Conservation (phyloP, 352 stramenopile genomes). For the Globisporangium takayamanum region DNA sequence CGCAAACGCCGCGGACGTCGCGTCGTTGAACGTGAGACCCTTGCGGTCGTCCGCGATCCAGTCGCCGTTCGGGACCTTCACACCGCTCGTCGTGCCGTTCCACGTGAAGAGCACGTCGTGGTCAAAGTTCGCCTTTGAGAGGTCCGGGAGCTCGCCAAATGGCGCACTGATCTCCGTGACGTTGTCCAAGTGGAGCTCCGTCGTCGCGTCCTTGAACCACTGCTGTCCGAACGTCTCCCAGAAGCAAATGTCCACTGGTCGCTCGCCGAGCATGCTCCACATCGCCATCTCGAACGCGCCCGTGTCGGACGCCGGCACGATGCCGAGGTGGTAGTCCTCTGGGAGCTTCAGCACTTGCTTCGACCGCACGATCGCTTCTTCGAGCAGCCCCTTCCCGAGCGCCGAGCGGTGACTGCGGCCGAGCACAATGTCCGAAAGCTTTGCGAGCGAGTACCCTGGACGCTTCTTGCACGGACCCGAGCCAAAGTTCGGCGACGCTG, state of each 20-base stretch:
- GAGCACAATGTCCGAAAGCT: conserved; percentile 85
- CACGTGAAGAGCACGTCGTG: conserved; percentile 99
- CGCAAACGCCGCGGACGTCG: conserved; percentile 96
- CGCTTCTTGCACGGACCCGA: conserved; percentile 99
- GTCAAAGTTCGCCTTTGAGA: conserved; percentile 91
- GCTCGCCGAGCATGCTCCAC: conserved; percentile 96
- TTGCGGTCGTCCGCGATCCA: conserved; percentile 94
- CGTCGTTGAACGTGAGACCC: conserved; percentile 97
- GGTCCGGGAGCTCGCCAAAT: conserved; percentile 95
- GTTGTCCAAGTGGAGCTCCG: conserved; percentile 92
- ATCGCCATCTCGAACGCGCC: conserved; percentile 99
- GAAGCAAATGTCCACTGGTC: conserved; percentile 92
- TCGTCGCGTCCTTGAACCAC: conserved; percentile 95
- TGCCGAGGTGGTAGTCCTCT: conserved; percentile 93
- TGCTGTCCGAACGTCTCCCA: conserved; percentile 97
- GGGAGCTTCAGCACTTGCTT: conserved; percentile 94
- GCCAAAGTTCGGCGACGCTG: conserved; percentile 93
- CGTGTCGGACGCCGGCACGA: conserved; percentile 97
- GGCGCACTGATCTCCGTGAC: conserved; percentile 92
- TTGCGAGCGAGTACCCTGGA: conserved; percentile 90
- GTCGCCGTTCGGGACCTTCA: conserved; percentile 93
- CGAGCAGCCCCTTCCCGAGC: conserved; percentile 94
- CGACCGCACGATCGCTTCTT: conserved; percentile 93
- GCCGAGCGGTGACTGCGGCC: conserved; percentile 96
- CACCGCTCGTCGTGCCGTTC: conserved; percentile 98